phyloP scores from a whole-genome alignment of 1,284 basidiomycete species.

The Meripilus lineatus region DNA sequence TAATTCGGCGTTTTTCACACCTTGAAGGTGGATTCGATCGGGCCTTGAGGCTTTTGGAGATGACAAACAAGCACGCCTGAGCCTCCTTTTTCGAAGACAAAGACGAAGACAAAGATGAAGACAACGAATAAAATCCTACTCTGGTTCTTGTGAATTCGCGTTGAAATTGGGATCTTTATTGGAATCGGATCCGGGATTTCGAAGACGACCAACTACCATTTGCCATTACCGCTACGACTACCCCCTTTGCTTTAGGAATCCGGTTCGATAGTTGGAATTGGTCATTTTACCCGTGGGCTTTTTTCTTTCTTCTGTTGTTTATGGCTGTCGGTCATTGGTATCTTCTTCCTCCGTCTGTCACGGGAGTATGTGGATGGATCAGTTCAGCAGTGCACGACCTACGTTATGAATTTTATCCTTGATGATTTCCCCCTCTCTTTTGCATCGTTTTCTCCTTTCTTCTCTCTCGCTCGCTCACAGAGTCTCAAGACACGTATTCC shows the following conservation, averaged over 20 bases:
- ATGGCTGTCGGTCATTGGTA: not conserved
- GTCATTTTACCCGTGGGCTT: not conserved
- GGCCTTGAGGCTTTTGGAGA: not conserved
- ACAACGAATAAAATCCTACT: not conserved
- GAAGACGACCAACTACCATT: too few relatives aligned
- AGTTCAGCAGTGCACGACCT: not conserved
- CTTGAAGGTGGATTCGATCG: constrained; percentile 1
- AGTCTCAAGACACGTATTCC: not conserved
- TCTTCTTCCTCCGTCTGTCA: not conserved
- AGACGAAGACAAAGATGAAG: too few relatives aligned
- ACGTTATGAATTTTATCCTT: not conserved
- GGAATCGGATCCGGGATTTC: too few relatives aligned
- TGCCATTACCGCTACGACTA: not conserved
- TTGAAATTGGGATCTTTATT: not conserved
- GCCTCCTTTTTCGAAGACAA: not conserved
- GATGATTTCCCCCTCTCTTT: not conserved
- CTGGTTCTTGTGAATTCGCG: not conserved
- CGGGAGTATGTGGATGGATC: not conserved
- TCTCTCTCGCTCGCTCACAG: not conserved
- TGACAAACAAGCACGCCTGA: not conserved
- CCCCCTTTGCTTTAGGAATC: not conserved
- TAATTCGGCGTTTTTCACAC: constrained; percentile 48
- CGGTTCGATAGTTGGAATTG: not conserved
- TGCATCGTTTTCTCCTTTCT: not conserved
- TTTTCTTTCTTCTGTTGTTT: not conserved